These are phyloP conservation scores for Leccinum disarticulatum DNA, from an alignment of 768 basidiomycete genomes.

Conservation along the genomic window DNA sequence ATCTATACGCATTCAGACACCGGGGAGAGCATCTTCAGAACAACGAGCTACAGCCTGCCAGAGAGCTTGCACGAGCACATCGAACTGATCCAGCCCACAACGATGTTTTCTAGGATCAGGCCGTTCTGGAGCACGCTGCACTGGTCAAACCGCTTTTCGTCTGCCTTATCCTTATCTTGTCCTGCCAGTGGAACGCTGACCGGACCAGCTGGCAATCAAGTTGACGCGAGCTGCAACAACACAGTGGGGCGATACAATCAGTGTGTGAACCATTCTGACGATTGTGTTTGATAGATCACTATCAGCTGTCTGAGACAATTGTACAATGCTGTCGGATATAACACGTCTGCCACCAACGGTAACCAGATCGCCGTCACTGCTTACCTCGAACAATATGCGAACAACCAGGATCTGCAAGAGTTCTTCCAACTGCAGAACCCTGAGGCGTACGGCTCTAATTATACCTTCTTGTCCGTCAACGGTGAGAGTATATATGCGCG, in stretches of 20 bases:
- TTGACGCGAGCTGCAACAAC: slow-evolving; percentile 49
- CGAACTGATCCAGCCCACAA: slow-evolving; percentile 72
- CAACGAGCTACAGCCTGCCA: slow-evolving; percentile 68
- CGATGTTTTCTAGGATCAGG: slow-evolving; percentile 55
- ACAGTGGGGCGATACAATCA: slow-evolving; percentile 19
- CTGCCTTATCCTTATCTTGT: background rate
- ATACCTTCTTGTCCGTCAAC: slow-evolving; percentile 53
- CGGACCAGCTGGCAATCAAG: slow-evolving; percentile 35
- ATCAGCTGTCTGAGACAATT: slow-evolving; percentile 52
- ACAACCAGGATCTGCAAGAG: slow-evolving; percentile 47
- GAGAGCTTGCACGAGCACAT: slow-evolving; percentile 56
- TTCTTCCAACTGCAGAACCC: slow-evolving; percentile 53
- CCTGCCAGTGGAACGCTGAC: slow-evolving; percentile 19
- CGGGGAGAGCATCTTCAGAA: slow-evolving; percentile 59
- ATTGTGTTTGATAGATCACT: slow-evolving; percentile 38
- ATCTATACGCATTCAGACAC: slow-evolving; percentile 55
- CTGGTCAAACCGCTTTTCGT: slow-evolving; percentile 20
- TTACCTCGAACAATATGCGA: slow-evolving; percentile 56
- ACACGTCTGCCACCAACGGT: slow-evolving; percentile 40
- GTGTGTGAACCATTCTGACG: background rate
- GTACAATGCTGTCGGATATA: slow-evolving; percentile 52
- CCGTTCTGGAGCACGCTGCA: slow-evolving; percentile 42
- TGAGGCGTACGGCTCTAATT: slow-evolving; percentile 49
- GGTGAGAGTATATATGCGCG: slow-evolving; percentile 36
- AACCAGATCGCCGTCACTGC: slow-evolving; percentile 56